Base-by-base conservation (phyloP, 2,329 filamentous ascomycete genomes). In the Paecilomyces variotii region DNA sequence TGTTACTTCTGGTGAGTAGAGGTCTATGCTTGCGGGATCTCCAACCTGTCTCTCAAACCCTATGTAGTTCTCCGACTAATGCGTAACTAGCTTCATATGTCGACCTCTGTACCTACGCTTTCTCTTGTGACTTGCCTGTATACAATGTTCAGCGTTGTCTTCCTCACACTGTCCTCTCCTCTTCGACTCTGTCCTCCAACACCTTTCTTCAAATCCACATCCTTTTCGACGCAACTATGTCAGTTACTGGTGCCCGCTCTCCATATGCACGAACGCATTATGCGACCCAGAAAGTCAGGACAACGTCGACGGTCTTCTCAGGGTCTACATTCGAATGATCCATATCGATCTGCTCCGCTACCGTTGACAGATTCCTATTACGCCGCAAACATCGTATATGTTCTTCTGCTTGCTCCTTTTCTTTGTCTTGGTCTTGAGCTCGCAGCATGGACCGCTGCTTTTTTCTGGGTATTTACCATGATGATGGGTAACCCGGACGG, bases 401-500 rank as follows among this genome's bases (percentile, higher is more conserved):
- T 86, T 54, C 78, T 84, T 61, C 64, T 84, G 0, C 70, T 84
- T 27, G 82, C 82, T 2, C 82, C 84, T 1, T 65, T 86, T 45
- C 70, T 85, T 54, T 82, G 82, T 56, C 70, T 85, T 10, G 82
- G 79, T 39, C 75, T 86, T 53, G 78, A 83, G 24, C 68, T 85
- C 12, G 79, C 80, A 1, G 78, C 80, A 4, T 87, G 84, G 84
- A 80, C 82, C 0, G 78, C 83, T 0, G 84, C 82, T 0, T 80
- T 77, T 24, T 87, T 86, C 72, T 87, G 84, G 84, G 72, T 85
- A 56, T 85, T 84, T 65, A 78, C 82, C 26, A 79, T 79, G 65
- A 81, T 86, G 10, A 73, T 87, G 54, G 84, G 84, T 3, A 84
- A 87, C 69, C 84, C 84, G 30, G 83, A 84, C 57, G 81, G 81